These are phyloP conservation scores for Phaeosphaeriaceae sp. DNA, from an alignment of 2,329 filamentous ascomycete genomes.

Conservation along the genomic window DNA sequence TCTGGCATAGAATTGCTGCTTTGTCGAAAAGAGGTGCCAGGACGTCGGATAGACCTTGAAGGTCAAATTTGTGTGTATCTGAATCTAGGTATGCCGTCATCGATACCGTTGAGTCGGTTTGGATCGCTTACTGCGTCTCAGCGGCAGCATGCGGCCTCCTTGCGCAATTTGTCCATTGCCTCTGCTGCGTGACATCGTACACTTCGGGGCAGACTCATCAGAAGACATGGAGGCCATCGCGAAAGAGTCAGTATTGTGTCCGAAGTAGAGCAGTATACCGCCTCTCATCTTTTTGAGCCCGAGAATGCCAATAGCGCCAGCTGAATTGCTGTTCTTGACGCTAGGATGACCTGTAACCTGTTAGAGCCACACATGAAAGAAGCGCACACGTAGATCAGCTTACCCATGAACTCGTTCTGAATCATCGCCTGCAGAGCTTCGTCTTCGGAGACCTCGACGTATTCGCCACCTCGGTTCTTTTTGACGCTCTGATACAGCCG, in stretches of 20 bases:
- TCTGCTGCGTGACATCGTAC: conserved; percentile 83
- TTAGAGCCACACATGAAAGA: conserved; percentile 10
- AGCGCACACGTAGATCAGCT: conserved; percentile 10
- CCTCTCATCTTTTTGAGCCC: conserved; percentile 81
- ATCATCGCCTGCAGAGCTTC: conserved; percentile 81
- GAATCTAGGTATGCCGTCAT: neutral
- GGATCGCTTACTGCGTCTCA: conserved; percentile 39
- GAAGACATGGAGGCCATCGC: conserved; percentile 89
- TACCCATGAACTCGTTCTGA: conserved; percentile 85
- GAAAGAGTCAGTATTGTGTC: conserved; percentile 91
- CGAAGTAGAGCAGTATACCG: conserved; percentile 87
- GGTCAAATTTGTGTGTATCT: neutral
- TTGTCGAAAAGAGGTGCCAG: neutral
- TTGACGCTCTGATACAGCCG: conserved; percentile 77
- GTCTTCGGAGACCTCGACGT: conserved; percentile 76
- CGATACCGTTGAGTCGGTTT: conserved; percentile 14
- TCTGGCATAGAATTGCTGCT: neutral
- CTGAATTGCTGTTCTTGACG: conserved; percentile 77
- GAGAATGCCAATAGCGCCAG: conserved; percentile 90
- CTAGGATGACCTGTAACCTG: conserved; percentile 70
- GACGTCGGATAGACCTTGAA: neutral
- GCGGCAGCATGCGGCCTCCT: conserved; percentile 60
- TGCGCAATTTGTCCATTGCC: conserved; percentile 61
- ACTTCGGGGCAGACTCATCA: conserved; percentile 74
- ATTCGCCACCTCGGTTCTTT: conserved; percentile 65